These are phyloP conservation scores for Candida sanyaensis DNA, from an alignment of 1,139 yeast species.

Conservation along the genomic window DNA sequence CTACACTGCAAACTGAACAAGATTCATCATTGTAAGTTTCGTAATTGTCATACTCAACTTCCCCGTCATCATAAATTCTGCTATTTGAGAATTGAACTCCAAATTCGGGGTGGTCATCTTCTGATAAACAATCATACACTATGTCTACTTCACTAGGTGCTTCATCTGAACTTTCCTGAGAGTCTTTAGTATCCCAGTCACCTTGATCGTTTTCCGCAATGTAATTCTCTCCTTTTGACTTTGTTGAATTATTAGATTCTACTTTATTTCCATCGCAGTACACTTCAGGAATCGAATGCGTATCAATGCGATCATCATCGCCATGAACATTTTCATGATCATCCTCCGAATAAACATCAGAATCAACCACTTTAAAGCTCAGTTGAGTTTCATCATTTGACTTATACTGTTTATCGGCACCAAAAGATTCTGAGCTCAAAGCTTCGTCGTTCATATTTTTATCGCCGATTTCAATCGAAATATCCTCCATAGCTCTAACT, in stretches of 20 bases:
- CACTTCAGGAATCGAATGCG: too few species aligned
- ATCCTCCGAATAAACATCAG: not conserved
- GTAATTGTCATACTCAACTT: not conserved
- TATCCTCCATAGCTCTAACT: not conserved
- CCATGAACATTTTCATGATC: too few species aligned
- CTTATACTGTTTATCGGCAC: too few species aligned
- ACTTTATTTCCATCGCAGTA: too few species aligned
- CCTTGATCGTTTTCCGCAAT: slow-evolving; percentile 3
- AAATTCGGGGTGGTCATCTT: not conserved
- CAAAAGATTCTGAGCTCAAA: not conserved
- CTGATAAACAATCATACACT: slow-evolving; percentile 1
- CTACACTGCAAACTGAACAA: not conserved
- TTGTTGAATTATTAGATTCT: too few species aligned
- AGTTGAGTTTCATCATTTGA: not conserved
- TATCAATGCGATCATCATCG: too few species aligned
- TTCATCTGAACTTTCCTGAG: slow-evolving; percentile 4
- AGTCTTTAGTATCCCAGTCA: slow-evolving; percentile 1
- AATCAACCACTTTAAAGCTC: not conserved
- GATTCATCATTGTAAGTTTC: not conserved
- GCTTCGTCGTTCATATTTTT: slow-evolving; percentile 5
- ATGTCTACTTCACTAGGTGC: slow-evolving; percentile 7
- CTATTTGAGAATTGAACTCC: not conserved
- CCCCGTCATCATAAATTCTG: not conserved
- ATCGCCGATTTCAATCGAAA: not conserved
- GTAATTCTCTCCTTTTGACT: too few species aligned